phyloP scores from a whole-genome alignment of 2,329 filamentous ascomycete species.

The Huntiella omanensis region DNA sequence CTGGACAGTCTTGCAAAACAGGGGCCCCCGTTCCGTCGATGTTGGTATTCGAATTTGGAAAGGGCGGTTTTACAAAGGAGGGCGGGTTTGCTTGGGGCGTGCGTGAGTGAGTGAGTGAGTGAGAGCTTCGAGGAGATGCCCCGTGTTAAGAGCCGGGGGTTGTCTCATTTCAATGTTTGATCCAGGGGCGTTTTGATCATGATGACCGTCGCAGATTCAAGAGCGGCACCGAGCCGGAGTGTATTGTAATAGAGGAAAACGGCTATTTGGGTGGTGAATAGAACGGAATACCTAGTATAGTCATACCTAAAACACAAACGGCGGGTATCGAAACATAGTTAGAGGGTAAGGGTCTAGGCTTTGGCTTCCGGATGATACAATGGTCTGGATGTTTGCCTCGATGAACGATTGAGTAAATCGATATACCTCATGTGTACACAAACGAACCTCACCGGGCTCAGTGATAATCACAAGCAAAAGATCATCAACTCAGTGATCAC shows the following conservation, averaged over 20 bases:
- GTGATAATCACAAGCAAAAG: too few relatives aligned
- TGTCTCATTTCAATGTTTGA: conserved; percentile 1
- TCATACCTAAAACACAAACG: not conserved
- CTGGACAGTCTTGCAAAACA: not conserved
- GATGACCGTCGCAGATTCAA: not conserved
- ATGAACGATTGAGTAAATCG: too few relatives aligned
- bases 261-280: not conserved
- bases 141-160: not conserved
- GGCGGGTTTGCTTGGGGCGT: not conserved
- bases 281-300: not conserved
- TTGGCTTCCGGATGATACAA: not conserved
- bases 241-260: too few relatives aligned
- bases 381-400: too few relatives aligned
- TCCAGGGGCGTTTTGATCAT: not conserved
- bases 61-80: not conserved
- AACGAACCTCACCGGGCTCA: too few relatives aligned
- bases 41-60: not conserved
- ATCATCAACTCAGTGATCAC: too few relatives aligned
- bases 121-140: not conserved
- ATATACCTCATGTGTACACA: too few relatives aligned
- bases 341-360: too few relatives aligned
- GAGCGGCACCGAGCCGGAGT: not conserved
- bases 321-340: not conserved
- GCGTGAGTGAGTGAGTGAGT: not conserved
- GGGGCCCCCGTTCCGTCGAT: not conserved